Percentiles rank a stretch among this genome's conserved stretches.
These are phyloP conservation scores for Leccinum rimulosum DNA, from an alignment of 768 basidiomycete genomes.

Conservation along the genomic window DNA sequence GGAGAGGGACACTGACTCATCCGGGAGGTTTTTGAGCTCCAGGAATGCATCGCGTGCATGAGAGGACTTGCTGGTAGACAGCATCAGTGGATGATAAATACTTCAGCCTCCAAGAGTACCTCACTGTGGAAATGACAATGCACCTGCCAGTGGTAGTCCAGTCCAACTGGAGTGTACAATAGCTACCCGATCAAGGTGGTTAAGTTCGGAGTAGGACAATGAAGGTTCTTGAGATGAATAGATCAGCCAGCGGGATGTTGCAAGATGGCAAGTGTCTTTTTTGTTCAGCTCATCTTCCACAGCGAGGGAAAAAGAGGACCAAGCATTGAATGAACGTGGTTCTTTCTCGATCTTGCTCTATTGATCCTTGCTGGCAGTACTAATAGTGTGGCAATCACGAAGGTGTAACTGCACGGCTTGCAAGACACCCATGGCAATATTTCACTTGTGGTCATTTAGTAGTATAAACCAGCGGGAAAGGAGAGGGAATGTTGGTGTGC, in stretches of 20 bases:
- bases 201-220: slow-evolving; percentile 30
- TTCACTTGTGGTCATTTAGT: slow-evolving; percentile 14
- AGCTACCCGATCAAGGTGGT: slow-evolving; percentile 35
- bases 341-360: slow-evolving; percentile 19
- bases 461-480: slow-evolving; percentile 37
- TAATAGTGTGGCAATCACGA: slow-evolving; percentile 54
- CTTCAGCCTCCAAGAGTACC: too few species aligned
- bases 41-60: too few species aligned
- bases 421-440: slow-evolving; percentile 50
- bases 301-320: slow-evolving; percentile 21
- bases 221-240: slow-evolving; percentile 32
- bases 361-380: slow-evolving; percentile 16
- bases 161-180: too few species aligned
- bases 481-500: slow-evolving; percentile 61
- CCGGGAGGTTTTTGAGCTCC: too few species aligned
- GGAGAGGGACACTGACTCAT: too few species aligned
- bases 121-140: too few species aligned
- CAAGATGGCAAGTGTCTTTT: slow-evolving; percentile 3
- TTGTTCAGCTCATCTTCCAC: slow-evolving; percentile 20
- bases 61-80: too few species aligned
- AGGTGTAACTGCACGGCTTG: slow-evolving; percentile 63
- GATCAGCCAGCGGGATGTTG: slow-evolving; percentile 31
- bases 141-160: too few species aligned
- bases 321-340: slow-evolving; percentile 24
- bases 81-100: too few species aligned